phyloP scores from a whole-genome alignment of 2,329 filamentous ascomycete genomes.

The Aspergillus sp. region DNA sequence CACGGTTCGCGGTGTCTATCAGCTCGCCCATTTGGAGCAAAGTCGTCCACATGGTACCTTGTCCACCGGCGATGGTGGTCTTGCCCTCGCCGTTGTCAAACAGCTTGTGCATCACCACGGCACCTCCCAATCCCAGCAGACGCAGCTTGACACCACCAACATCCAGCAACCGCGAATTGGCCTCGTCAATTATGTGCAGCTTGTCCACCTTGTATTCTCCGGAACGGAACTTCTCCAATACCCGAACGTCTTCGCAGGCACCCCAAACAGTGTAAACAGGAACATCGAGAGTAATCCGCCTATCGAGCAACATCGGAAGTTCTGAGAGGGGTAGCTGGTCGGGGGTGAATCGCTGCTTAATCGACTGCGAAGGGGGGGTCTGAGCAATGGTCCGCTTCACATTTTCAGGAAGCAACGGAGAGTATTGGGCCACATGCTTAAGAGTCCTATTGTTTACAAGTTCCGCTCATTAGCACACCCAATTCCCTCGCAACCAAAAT shows the following conservation, averaged over 20 bases:
- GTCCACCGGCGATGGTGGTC: slow-evolving; percentile 95
- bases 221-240: slow-evolving; percentile 94
- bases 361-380: slow-evolving; percentile 63
- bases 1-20: slow-evolving; percentile 94
- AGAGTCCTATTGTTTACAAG: slow-evolving; percentile 65
- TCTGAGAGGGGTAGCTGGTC: slow-evolving; percentile 89
- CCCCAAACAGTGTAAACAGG: slow-evolving; percentile 99
- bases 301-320: slow-evolving; percentile 82
- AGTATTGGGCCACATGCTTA: slow-evolving; percentile 98
- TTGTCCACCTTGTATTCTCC: slow-evolving; percentile 98
- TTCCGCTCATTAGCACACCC: slow-evolving; percentile 10
- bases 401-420: slow-evolving; percentile 81
- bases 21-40: slow-evolving; percentile 97
- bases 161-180: slow-evolving; percentile 91
- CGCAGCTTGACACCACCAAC: slow-evolving; percentile 94
- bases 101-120: slow-evolving; percentile 99
- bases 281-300: slow-evolving; percentile 86
- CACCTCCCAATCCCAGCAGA: slow-evolving; percentile 87
- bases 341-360: slow-evolving; percentile 81
- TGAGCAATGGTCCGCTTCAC: slow-evolving; percentile 66
- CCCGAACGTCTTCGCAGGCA: slow-evolving; percentile 95
- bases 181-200: slow-evolving; percentile 97
- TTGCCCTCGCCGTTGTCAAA: slow-evolving; percentile 98
- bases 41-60: slow-evolving; percentile 99
- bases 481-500: not conserved